Evolutionary conservation across 768 basidiomycete genomes (phyloP), one percentile per base, ranked within the genome.

Genomic region (Mycena filopes): DNA sequence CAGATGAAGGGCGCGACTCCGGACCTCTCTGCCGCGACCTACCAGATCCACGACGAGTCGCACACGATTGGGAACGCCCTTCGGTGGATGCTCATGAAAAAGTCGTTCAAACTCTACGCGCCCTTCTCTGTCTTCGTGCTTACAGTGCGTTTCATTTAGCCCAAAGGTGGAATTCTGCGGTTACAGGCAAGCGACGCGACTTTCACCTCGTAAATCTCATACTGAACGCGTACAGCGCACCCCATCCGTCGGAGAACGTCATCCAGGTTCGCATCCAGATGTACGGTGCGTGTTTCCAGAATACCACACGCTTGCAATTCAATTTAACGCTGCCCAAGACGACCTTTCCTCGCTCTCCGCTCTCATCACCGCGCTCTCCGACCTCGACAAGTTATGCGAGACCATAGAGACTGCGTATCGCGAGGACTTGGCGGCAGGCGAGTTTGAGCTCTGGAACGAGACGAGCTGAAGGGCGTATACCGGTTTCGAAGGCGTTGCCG

Each of bases 1-100:
- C 71, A 98, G 96, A 86, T 99, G 78, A 90, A 90, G 70, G 94
- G 94, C 58, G 91, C 94, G 21, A 81, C 89, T 42, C 81, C 89
- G 1, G 93, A 96, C 74, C 82, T 96, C 69, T 93, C 94, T 20
- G 88, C 93, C 8, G 96, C 93, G 8, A 98, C 97, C 2, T 99
- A 90, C 80, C 93, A 93, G 75, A 91, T 99, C 48, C 83, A 90
- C 74, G 91, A 98, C 73, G 98, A 99, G 80, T 91, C 94, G 2
- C 97, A 99, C 78, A 99, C 97, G 1, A 87, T 99, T 28, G 98
- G 98, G 7, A 99, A 99, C 71, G 86, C 95, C 0, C 83, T 99
- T 41, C 81, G 97, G 38, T 99, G 96, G 96, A 99, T 99, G 91
- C 76, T 99, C 63, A 99, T 99, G 97, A 98, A 98, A 82, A 97